Conservation (phyloP, 768 basidiomycete genomes). For the Tulasnella sp. region DNA sequence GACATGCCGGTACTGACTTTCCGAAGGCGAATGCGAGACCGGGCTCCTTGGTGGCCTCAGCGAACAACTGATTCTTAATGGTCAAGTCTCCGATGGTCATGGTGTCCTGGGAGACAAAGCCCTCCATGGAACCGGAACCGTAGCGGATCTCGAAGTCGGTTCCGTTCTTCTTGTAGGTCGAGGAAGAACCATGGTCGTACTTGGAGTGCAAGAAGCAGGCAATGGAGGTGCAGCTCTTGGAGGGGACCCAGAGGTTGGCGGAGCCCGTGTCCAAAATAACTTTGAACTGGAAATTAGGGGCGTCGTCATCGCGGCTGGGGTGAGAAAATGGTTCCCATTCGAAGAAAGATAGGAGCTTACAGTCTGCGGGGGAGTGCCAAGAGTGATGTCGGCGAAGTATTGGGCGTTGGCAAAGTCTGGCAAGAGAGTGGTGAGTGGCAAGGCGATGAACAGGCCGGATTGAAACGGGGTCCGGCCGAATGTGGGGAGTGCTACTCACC, state of each 20-base stretch:
- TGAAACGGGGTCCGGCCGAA: neutral
- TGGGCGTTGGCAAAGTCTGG: constrained; percentile 97
- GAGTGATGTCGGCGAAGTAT: constrained; percentile 78
- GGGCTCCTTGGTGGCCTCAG: constrained; percentile 91
- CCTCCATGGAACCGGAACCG: constrained; percentile 94
- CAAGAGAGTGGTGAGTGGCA: constrained; percentile 6
- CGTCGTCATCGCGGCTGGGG: neutral
- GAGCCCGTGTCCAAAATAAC: constrained; percentile 53
- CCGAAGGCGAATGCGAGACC: constrained; percentile 96
- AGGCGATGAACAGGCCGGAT: neutral
- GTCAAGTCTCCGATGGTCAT: constrained; percentile 73
- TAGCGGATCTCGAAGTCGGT: constrained; percentile 83
- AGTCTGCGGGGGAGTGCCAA: constrained; percentile 75
- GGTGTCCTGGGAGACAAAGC: constrained; percentile 78
- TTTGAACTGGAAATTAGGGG: constrained; percentile 50
- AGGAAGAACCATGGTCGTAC: constrained; percentile 71
- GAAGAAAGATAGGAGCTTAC: constrained; percentile 33
- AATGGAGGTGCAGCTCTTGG: constrained; percentile 67
- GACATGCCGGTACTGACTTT: constrained; percentile 42
- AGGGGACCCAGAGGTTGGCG: constrained; percentile 87
- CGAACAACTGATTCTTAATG: constrained; percentile 73
- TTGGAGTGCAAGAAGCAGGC: constrained; percentile 91
- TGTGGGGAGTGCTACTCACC: constrained; percentile 46
- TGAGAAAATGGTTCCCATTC: neutral
- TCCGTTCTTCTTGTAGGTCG: constrained; percentile 84